Conservation (phyloP, 2,329 filamentous ascomycete genomes). For the Sclerotinia borealis region DNA sequence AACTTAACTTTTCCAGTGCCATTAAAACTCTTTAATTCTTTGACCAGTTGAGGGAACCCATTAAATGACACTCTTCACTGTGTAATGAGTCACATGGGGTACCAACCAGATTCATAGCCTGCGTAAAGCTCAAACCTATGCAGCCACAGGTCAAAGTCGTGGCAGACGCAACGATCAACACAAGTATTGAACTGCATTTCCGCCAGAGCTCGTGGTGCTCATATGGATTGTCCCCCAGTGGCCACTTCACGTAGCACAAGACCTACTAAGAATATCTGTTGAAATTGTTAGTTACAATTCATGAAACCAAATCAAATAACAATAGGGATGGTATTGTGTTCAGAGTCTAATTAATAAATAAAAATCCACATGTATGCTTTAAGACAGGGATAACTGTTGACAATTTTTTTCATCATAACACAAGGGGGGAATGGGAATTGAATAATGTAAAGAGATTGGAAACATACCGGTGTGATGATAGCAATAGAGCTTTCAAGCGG, state of each 20-base stretch:
- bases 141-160: background rate
- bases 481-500: background rate
- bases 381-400: constrained; percentile 17
- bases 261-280: constrained; percentile 1
- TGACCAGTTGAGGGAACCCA: background rate
- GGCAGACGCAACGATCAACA: background rate
- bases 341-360: constrained; percentile 14
- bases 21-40: background rate
- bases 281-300: background rate
- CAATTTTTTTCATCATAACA: constrained; percentile 14
- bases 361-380: constrained; percentile 14
- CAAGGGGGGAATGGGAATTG: background rate
- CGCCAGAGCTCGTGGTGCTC: background rate
- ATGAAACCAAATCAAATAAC: background rate
- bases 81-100: background rate
- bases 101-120: background rate
- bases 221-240: background rate
- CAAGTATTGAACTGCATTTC: background rate
- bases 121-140: background rate
- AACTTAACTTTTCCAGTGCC: background rate
- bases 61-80: background rate
- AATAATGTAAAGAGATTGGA: background rate
- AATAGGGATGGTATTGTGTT: background rate
- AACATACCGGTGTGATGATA: constrained; percentile 4
- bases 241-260: background rate